Evolutionary conservation across 2,329 filamentous ascomycete genomes (phyloP).

Genomic region (Paecilomyces niveus): DNA sequence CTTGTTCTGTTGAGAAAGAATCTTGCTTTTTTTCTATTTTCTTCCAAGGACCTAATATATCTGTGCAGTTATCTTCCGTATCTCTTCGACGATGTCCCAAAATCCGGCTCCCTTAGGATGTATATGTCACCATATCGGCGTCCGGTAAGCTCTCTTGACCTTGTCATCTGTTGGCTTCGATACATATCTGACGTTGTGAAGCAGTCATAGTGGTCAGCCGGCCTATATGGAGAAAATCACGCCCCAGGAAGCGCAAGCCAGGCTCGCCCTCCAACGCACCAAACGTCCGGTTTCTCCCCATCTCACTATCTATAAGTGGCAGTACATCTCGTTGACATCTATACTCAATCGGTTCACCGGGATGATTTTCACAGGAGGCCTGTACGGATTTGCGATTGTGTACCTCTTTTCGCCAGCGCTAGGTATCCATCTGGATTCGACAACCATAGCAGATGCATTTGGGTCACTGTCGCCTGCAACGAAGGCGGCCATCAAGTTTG

Average conservation of each 20-base stretch:
- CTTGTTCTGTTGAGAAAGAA: not conserved
- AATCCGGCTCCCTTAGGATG: not conserved
- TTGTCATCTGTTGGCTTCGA: not conserved
- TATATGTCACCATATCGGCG: not conserved
- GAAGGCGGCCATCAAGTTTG: slow-evolving; percentile 51
- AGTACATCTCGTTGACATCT: slow-evolving; percentile 70
- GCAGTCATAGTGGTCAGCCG: not conserved
- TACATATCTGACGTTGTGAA: not conserved
- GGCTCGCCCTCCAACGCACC: slow-evolving; percentile 68
- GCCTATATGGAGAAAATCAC: not conserved
- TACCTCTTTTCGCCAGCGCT: slow-evolving; percentile 70
- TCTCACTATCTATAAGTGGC: slow-evolving; percentile 70
- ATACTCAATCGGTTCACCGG: slow-evolving; percentile 75
- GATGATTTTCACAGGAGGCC: slow-evolving; percentile 55
- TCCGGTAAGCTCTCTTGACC: not conserved
- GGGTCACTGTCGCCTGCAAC: slow-evolving; percentile 48
- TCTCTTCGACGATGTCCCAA: not conserved
- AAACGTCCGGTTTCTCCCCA: slow-evolving; percentile 74
- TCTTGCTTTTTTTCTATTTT: not conserved
- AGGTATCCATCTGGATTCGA: slow-evolving; percentile 58
- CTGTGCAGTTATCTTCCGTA: not conserved
- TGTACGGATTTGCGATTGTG: slow-evolving; percentile 68
- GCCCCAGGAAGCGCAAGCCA: not conserved
- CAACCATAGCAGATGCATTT: slow-evolving; percentile 53
- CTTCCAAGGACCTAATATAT: not conserved